A percentile compares a stretch with the other conserved stretches of the same genome.
phyloP scores from a whole-genome alignment of 345 rosid species.

The Combretum micranthum region DNA sequence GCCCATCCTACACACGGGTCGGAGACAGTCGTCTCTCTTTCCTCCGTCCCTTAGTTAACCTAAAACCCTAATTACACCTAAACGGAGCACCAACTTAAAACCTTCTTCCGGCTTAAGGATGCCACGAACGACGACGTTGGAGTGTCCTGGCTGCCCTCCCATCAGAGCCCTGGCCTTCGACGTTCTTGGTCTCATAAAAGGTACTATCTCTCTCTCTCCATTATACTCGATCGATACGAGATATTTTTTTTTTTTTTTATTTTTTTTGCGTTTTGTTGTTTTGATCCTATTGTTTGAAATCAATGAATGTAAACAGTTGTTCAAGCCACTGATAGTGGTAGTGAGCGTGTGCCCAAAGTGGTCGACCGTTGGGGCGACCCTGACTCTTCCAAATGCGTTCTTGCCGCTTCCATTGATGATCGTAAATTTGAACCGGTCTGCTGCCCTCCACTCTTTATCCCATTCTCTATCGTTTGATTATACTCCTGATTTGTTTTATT shows the following conservation, averaged over 20 bases:
- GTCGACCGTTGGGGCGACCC: constrained; percentile 91
- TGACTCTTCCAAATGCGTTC: constrained; percentile 51
- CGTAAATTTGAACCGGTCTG: constrained; percentile 47
- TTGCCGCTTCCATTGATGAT: constrained; percentile 73
- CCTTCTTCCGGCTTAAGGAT: no score
- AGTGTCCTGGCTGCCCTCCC: constrained; percentile 71
- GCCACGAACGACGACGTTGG: no score
- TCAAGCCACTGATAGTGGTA: constrained; percentile 56
- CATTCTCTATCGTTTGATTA: background rate
- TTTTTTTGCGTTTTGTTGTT: background rate
- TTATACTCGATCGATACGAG: background rate
- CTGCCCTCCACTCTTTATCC: background rate
- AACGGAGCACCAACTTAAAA: no score
- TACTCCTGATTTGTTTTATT: background rate
- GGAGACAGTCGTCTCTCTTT: no score
- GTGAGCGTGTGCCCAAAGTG: constrained; percentile 50
- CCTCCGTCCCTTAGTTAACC: no score
- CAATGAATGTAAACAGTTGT: constrained; percentile 30
- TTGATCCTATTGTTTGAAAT: background rate
- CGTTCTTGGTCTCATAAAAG: constrained; percentile 76
- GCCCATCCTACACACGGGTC: no score
- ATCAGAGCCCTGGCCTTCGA: constrained; percentile 81
- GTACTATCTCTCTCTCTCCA: constrained; percentile 13
- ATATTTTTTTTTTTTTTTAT: no score
- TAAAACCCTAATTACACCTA: no score